Percentiles rank a stretch among this genome's conserved stretches.
Evolutionary conservation across 768 basidiomycete genomes (phyloP).

Genomic region (Boletus bicolor): DNA sequence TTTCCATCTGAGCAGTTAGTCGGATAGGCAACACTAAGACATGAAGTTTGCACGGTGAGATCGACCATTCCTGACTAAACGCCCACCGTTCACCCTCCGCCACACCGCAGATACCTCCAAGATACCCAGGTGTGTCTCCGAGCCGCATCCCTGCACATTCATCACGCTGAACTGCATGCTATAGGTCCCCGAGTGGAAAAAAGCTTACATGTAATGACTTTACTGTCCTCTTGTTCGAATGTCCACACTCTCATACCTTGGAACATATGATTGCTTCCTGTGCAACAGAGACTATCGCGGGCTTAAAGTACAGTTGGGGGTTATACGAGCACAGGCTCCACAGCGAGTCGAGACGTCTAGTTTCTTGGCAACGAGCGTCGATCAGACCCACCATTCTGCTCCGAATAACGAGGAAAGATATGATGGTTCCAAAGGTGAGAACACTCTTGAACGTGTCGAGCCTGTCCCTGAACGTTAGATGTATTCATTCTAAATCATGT

Average conservation of each 20-base stretch:
- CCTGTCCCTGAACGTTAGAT: not conserved
- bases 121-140: constrained; percentile 54
- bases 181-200: constrained; percentile 62
- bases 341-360: constrained; percentile 22
- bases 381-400: not conserved
- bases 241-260: not conserved
- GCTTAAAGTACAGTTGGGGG: constrained; percentile 68
- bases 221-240: not conserved
- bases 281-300: constrained; percentile 62
- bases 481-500: not conserved
- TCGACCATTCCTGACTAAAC: not conserved
- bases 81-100: not conserved
- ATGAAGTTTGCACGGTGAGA: constrained; percentile 64
- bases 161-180: not conserved
- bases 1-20: not conserved
- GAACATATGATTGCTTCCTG: not conserved
- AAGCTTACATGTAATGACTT: constrained; percentile 24
- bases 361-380: not conserved
- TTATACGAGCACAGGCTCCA: constrained; percentile 39
- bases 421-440: not conserved
- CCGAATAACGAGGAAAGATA: not conserved
- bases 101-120: constrained; percentile 52
- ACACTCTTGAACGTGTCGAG: not conserved
- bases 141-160: not conserved
- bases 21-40: not conserved